These are phyloP conservation scores for Citrus trifoliata DNA, from an alignment of 345 rosid genomes.

Conservation along the genomic window DNA sequence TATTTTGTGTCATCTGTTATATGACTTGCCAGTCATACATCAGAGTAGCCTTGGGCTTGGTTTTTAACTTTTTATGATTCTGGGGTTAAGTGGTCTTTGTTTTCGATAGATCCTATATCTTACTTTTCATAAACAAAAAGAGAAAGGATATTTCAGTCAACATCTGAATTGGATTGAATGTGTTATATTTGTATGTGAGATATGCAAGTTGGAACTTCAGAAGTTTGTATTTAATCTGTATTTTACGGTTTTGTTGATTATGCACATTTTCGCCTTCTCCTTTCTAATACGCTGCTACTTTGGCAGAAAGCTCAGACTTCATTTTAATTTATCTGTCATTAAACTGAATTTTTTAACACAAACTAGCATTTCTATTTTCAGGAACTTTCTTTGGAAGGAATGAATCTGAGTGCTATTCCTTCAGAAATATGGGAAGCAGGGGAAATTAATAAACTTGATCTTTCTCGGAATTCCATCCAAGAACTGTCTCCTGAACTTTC, in stretches of 20 bases:
- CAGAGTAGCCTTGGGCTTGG: not conserved
- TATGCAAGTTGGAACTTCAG: not conserved
- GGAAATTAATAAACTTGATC: conserved; percentile 68
- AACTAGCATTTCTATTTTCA: conserved; percentile 20
- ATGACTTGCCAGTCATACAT: not conserved
- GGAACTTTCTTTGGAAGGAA: conserved; percentile 80
- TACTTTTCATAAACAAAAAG: not conserved
- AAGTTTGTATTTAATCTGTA: not conserved
- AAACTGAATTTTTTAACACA: not conserved
- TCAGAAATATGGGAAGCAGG: conserved; percentile 80
- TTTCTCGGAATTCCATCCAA: conserved; percentile 76
- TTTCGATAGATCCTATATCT: not conserved
- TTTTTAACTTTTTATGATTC: not conserved
- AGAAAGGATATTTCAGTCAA: not conserved
- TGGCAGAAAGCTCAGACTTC: not conserved
- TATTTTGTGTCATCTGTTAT: not conserved
- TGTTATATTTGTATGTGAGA: not conserved
- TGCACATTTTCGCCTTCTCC: not conserved
- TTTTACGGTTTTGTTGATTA: not conserved
- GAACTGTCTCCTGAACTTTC: conserved; percentile 80
- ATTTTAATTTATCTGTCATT: not conserved
- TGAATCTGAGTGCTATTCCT: conserved; percentile 68
- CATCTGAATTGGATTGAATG: not conserved
- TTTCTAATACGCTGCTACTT: not conserved
- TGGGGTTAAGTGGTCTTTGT: not conserved